Evolutionary conservation across 192 early-diverging fungal species (phyloP).

Genomic region (Pilobolus umbonatus): DNA sequence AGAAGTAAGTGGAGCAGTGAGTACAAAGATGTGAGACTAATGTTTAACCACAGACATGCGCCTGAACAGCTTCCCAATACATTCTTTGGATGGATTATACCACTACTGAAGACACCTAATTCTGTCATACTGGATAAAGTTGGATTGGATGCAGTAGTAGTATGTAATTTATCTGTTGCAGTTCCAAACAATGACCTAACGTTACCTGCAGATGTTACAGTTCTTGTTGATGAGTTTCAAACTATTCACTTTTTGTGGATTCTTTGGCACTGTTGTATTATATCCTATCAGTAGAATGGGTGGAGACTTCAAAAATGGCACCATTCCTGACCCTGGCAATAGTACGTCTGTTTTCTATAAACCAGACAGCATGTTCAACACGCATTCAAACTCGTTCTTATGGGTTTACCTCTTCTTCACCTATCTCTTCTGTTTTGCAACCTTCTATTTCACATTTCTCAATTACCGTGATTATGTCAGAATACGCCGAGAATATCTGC

Average conservation of each 20-base stretch:
- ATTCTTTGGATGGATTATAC: slow-evolving; percentile 51
- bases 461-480: slow-evolving; percentile 49
- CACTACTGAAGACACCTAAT: slow-evolving; percentile 41
- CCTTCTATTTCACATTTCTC: slow-evolving; percentile 44
- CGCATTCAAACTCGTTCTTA: slow-evolving; percentile 14
- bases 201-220: slow-evolving; percentile 42
- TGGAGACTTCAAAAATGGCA: slow-evolving; percentile 26
- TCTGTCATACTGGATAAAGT: slow-evolving; percentile 43
- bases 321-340: slow-evolving; percentile 4
- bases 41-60: slow-evolving; percentile 33
- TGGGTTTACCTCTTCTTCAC: slow-evolving; percentile 44
- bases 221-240: slow-evolving; percentile 47
- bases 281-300: slow-evolving; percentile 42
- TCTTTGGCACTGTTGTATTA: slow-evolving; percentile 44
- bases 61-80: slow-evolving; percentile 34
- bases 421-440: slow-evolving; percentile 47
- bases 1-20: slow-evolving; percentile 19
- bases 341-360: background rate
- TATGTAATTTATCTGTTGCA: slow-evolving; percentile 12
- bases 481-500: slow-evolving; percentile 40
- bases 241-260: slow-evolving; percentile 43
- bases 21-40: background rate
- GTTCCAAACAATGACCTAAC: background rate
- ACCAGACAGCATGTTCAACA: background rate
- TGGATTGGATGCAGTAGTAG: slow-evolving; percentile 55